A percentile compares a stretch with the other conserved stretches of the same genome.
These are phyloP conservation scores for Straminergon stramineum DNA, from an alignment of 225 moss, liverwort and hornwort genomes.

Conservation along the genomic window DNA sequence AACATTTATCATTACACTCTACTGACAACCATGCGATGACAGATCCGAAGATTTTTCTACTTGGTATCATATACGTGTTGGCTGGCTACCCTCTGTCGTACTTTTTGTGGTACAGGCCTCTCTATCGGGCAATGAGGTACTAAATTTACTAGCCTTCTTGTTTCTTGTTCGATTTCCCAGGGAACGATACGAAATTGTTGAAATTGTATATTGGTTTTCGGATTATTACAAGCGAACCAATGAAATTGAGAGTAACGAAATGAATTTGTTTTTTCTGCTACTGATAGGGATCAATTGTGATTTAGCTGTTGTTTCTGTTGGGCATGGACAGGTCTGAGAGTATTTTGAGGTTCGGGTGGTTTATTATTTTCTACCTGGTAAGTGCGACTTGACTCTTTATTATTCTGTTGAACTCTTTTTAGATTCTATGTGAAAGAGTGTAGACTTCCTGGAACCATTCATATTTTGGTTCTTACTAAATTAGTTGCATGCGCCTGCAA, in stretches of 20 bases:
- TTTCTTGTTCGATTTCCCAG: background rate
- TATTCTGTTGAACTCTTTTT: background rate
- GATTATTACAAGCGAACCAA: background rate
- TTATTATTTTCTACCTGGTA: constrained; percentile 85
- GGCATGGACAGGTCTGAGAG: constrained; percentile 71
- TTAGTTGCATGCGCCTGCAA: background rate
- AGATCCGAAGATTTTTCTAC: constrained; percentile 77
- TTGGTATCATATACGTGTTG: constrained; percentile 72
- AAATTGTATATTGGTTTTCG: background rate
- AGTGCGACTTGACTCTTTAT: constrained; percentile 6
- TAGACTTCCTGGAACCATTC: background rate
- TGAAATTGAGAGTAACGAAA: background rate
- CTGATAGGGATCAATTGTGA: background rate
- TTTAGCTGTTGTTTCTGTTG: background rate
- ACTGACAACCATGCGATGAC: constrained; percentile 11
- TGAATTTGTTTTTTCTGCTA: background rate
- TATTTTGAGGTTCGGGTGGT: constrained; percentile 91
- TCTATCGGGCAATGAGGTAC: constrained; percentile 96
- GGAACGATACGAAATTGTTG: background rate
- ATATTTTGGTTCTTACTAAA: background rate
- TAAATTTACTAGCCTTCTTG: background rate
- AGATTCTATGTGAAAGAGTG: background rate
- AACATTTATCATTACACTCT: background rate
- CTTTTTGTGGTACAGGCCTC: constrained; percentile 93
- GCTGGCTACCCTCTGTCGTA: constrained; percentile 71